phyloP scores from a whole-genome alignment of 2,329 filamentous ascomycete species.

The Rugonectria rugulosa region DNA sequence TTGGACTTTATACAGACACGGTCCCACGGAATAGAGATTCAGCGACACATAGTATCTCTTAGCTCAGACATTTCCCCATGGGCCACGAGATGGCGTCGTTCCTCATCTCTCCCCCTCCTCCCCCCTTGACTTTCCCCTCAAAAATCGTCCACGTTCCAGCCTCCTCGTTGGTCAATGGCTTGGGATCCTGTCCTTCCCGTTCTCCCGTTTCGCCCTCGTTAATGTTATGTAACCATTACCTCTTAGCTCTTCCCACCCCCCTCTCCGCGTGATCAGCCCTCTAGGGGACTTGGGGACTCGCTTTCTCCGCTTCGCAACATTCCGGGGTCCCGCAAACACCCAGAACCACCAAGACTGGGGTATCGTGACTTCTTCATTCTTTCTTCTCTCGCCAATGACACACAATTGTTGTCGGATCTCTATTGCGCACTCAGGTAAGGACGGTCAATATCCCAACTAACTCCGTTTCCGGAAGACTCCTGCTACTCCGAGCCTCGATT shows the following conservation, averaged over 20 bases:
- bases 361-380: slow-evolving; percentile 35
- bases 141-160: background rate
- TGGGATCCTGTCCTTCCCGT: background rate
- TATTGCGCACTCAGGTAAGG: slow-evolving; percentile 14
- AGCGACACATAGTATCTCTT: slow-evolving; percentile 8
- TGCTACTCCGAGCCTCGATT: background rate
- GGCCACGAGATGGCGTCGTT: background rate
- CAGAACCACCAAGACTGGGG: slow-evolving; percentile 23
- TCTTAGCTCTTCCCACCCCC: slow-evolving; percentile 31
- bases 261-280: slow-evolving; percentile 21
- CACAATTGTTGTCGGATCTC: slow-evolving; percentile 10
- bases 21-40: background rate
- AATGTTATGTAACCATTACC: slow-evolving; percentile 37
- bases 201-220: slow-evolving; percentile 7
- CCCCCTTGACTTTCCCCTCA: background rate
- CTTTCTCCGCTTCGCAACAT: background rate
- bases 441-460: slow-evolving; percentile 6
- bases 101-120: background rate
- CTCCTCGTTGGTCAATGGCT: slow-evolving; percentile 21
- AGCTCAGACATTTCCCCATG: slow-evolving; percentile 4
- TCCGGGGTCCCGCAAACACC: slow-evolving; percentile 9
- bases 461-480: background rate
- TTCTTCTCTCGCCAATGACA: slow-evolving; percentile 7
- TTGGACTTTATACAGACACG: background rate
- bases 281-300: background rate